Evolutionary conservation across 805 yeast genomes (phyloP), one percentile per base, ranked within the genome.

Genomic region (Cyberlindnera xylosilytica): DNA sequence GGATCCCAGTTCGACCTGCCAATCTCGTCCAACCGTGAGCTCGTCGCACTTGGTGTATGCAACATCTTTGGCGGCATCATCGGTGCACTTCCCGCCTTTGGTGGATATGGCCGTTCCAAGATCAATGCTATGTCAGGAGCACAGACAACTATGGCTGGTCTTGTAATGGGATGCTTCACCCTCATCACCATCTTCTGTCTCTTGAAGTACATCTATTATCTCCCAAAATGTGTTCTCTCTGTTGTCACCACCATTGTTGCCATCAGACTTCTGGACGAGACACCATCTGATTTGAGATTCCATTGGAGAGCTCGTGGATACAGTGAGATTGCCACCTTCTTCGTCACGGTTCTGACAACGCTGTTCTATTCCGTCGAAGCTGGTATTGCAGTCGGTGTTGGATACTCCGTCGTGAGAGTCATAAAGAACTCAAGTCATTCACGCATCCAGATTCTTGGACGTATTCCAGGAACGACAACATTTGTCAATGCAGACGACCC

Each of bases 101-200:
- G 98, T 9, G 98, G 98, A 0, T 91, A 90, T 58, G 98, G 97
- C 2, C 74, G 98, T 55, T 84, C 96, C 15, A 89, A 86, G 56
- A 81, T 91, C 45, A 91, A 91, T 65, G 84, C 90, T 1, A 68
- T 88, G 39, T 79, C 89, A 12, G 97, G 97, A 5, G 98, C 95
- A 0, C 78, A 78, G 50, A 86, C 96, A 0, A 90, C 90, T 10
- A 68, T 83, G 58, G 76, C 93, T n/a, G 95, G 96, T 0, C 78
- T 80, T 4, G 75, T 86, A 10, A 83, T 90, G 83, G 91, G 96
- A 0, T n/a, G 77, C 2, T 69, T 82, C 5, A 83, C 97, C 0
- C 62, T 89, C 35, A 49, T 87, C 15, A 81, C 87, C 4, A 77
- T 84, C 0, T 67, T 68, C 33, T 81, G 67, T 46, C 63, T 88